Evolutionary conservation across 306 rosid genomes (phyloP).

Genomic region (Castanea crenata): DNA sequence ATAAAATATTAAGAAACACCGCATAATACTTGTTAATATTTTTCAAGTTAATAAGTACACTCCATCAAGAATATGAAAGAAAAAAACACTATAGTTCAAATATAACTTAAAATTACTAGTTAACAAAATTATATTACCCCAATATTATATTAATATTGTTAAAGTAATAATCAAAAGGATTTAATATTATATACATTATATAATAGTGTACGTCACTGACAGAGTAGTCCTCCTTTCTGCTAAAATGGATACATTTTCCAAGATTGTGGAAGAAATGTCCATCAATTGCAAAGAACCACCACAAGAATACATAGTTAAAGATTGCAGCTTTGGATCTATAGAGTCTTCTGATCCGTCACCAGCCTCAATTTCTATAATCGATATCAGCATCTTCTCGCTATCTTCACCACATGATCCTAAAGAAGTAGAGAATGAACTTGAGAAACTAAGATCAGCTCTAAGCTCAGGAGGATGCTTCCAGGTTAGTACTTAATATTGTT

Average conservation of each 20-base stretch:
- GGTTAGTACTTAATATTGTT: slow-evolving; percentile 31
- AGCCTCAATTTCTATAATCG: slow-evolving; percentile 42
- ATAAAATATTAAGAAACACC: no score
- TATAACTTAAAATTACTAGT: no score
- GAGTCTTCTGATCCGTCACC: slow-evolving; percentile 16
- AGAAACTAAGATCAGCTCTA: slow-evolving; percentile 58
- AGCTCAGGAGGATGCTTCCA: slow-evolving; percentile 65
- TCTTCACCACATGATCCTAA: background rate
- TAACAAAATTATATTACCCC: no score
- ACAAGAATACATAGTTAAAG: slow-evolving; percentile 30
- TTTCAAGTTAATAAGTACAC: no score
- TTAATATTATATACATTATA: background rate
- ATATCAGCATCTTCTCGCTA: slow-evolving; percentile 39
- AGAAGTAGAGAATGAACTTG: slow-evolving; percentile 30
- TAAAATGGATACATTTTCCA: slow-evolving; percentile 1
- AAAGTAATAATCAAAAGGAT: no score
- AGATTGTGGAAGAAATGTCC: slow-evolving; percentile 46
- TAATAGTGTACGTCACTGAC: no score
- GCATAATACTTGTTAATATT: no score
- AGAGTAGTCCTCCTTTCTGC: no score
- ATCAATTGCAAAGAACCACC: slow-evolving; percentile 44
- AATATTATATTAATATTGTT: no score
- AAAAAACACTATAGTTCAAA: no score
- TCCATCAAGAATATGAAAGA: no score
- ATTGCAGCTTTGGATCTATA: slow-evolving; percentile 16